Evolutionary conservation across 2,329 filamentous ascomycete genomes (phyloP), one percentile per base, ranked within the genome.

Genomic region (Penicillium sp.): DNA sequence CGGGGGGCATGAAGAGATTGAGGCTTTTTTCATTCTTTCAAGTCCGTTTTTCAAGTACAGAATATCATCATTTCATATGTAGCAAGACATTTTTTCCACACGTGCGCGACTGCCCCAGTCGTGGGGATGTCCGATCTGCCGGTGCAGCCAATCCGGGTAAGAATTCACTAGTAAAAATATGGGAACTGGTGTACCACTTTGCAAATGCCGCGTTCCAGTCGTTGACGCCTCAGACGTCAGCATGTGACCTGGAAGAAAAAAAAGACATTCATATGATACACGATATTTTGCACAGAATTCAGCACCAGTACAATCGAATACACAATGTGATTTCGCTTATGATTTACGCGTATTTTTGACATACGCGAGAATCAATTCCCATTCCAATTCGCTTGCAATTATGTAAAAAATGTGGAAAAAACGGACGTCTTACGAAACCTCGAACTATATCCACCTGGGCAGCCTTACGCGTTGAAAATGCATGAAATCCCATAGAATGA

Each of bases 41-140:
- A 40, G 1, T 4, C n/a, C 9, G 18, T 40, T 22, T 40, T 40
- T 14, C 18, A 12, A 12, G n/a, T n/a, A 33, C 14, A 25, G 18
- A n/a, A 49, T 8, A 2, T 6, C 9, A 22, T 14, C 18, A 18
- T 18, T 18, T 14, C 18, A 40, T 40, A 20, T 37, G n/a, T 22
- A 40, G 37, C 18, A 40, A 40, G 18, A 22, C 22, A 12, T 1
- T 40, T 40, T 25, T 49, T 26, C 35, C 33, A 58, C 61, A 64
- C 61, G 61, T 62, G 61, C 57, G 37, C 53, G 57, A 54, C 49
- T 62, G 55, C 61, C 61, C 49, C 51, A 37, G 47, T 49, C 33
- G 33, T 43, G 55, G 46, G 56, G 57, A 53, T 54, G 35, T 55
- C 47, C 46, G 51, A 48, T 57, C 51, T 53, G 46, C 51, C 43